Conservation (phyloP, 2,329 filamentous ascomycete species). For the Colletotrichum sidae region DNA sequence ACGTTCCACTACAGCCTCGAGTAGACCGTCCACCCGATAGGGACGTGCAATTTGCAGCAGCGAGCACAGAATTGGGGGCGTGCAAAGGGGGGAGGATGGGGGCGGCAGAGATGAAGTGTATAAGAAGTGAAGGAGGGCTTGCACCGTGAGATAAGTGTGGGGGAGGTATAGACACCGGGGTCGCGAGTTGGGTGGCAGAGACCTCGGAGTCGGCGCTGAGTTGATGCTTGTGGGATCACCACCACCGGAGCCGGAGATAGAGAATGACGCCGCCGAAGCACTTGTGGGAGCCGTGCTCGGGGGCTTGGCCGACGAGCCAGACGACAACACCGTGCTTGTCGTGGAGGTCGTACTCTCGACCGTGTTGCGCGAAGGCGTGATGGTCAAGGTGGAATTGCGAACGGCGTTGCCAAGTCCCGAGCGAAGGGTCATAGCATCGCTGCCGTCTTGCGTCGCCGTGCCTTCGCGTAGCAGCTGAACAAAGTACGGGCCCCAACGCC, state of each 20-base stretch:
- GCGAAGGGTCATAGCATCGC: constrained; percentile 80
- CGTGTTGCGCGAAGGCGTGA: constrained; percentile 74
- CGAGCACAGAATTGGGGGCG: constrained; percentile 95
- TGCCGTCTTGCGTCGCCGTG: constrained; percentile 76
- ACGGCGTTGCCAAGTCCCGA: constrained; percentile 69
- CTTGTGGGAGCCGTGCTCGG: constrained; percentile 59
- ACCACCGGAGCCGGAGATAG: constrained; percentile 40
- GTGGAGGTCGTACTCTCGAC: constrained; percentile 61
- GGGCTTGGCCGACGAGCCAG: constrained; percentile 53
- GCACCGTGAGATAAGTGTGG: constrained; percentile 89
- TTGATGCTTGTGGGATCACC: constrained; percentile 63
- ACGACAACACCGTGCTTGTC: constrained; percentile 54
- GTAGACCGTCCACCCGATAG: constrained; percentile 90
- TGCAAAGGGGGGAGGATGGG: constrained; percentile 81
- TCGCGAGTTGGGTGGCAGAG: constrained; percentile 71
- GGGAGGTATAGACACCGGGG: constrained; percentile 92
- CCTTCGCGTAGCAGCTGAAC: constrained; percentile 90
- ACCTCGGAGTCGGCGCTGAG: constrained; percentile 66
- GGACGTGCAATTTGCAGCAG: constrained; percentile 92
- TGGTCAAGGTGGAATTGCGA: constrained; percentile 86
- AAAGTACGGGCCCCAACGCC: constrained; percentile 96
- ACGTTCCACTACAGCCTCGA: constrained; percentile 92
- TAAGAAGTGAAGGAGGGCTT: constrained; percentile 90
- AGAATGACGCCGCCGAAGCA: constrained; percentile 44
- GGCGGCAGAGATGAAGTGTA: constrained; percentile 92